Evolutionary conservation across 2,329 filamentous ascomycete species (phyloP), one percentile per base, ranked within the genome.

Genomic region (Aspergillus pseudoglaucus): DNA sequence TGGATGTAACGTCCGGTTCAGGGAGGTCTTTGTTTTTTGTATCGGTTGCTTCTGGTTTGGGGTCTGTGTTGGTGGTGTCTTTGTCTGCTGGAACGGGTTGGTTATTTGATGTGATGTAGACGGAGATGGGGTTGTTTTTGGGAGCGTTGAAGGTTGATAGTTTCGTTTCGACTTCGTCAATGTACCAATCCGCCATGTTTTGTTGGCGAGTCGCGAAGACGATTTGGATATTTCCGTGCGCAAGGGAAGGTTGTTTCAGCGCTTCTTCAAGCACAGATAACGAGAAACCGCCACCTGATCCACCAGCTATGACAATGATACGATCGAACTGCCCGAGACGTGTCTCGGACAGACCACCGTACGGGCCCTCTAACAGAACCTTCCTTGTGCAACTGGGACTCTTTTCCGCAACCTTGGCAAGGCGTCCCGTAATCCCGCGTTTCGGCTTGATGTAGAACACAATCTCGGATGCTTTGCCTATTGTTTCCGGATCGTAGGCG

Each of bases 331-430:
- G 60, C 0, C 60, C 54, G 12, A 73, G 58, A 3, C 59, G 54
- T 2, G 56, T 56, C 1, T 69, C 61, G 15, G 79, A 59, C 4
- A 59, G 49, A 0, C 79, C 80, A 0, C 81, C 79, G 48, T 83
- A 83, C 0, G 80, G 80, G 0, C 81, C 80, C 37, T 83, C 80
- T 1, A 83, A 51, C 1, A 80, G 59, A 0, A 83, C 75, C 0
- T 68, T 66, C 1, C 78, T 62, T 0, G 60, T 53, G 0, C 55
- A 47, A 0, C 62, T 66, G 0, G 78, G 69, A 9, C 62, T 57
- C 25, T 68, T 61, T 4, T 51, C 43, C 0, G 74, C 74, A 5
- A 71, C 47, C 0, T 59, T 65, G 3, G 70, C 69, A 2, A 82
- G 62, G 0, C 71, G 67, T 0, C 61, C 67, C 0, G 80, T 83